phyloP scores from a whole-genome alignment of 2,329 filamentous ascomycete genomes.

The Calonectria henricotiae region DNA sequence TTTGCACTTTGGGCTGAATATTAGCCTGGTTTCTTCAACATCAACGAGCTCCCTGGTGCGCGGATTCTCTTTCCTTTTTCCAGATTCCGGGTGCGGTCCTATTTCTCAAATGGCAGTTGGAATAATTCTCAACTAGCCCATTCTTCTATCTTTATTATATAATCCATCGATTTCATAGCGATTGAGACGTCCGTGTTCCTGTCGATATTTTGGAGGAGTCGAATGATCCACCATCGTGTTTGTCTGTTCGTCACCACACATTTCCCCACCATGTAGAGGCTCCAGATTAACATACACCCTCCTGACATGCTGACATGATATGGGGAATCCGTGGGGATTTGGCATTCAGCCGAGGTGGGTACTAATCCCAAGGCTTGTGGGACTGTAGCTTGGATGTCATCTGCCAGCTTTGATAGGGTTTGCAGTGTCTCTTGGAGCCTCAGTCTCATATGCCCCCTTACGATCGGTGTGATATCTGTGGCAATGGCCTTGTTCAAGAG shows the following conservation, averaged over 20 bases:
- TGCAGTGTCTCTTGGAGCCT: background rate
- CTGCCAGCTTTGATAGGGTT: background rate
- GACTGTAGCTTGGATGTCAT: background rate
- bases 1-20: conserved; percentile 3
- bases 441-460: background rate
- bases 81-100: no score
- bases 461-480: background rate
- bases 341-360: background rate
- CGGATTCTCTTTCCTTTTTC: background rate
- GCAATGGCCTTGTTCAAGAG: background rate
- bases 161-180: background rate
- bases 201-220: background rate
- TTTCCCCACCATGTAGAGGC: conserved; percentile 2
- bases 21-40: background rate
- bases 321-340: background rate
- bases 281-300: background rate
- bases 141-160: background rate
- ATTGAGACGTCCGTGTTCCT: background rate
- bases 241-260: background rate
- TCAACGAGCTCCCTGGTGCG: background rate
- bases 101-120: no score
- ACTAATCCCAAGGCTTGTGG: conserved; percentile 2
- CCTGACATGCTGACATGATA: background rate
- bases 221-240: background rate
- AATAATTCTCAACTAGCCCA: background rate